phyloP scores from a whole-genome alignment of 495 filamentous ascomycete species.

The Tuber calosporum region DNA sequence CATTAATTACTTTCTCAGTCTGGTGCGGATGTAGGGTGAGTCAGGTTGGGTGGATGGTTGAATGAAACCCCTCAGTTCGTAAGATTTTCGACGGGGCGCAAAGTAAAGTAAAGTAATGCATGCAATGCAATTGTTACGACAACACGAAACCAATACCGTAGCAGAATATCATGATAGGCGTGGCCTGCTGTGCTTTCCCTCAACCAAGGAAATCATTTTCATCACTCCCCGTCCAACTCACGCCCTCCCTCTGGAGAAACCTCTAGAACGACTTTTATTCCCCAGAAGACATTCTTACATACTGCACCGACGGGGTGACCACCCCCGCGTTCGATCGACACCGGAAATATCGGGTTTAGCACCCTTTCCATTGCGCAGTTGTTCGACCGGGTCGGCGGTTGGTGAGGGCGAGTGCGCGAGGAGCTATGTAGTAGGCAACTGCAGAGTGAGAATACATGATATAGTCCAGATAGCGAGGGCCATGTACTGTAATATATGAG shows the following conservation, averaged over 20 bases:
- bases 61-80: neutral
- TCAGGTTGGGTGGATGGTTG: neutral
- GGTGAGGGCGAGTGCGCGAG: too few species aligned
- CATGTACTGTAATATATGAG: too few species aligned
- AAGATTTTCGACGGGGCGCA: neutral
- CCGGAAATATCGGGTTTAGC: neutral
- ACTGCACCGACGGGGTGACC: too few species aligned
- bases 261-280: neutral
- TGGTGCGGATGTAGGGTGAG: neutral
- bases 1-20: neutral
- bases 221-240: neutral
- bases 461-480: too few species aligned
- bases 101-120: neutral
- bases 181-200: neutral
- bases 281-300: neutral
- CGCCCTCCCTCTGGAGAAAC: neutral
- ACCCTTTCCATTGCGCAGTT: too few species aligned
- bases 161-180: neutral
- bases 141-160: neutral
- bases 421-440: too few species aligned
- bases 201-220: neutral
- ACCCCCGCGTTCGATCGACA: neutral
- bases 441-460: too few species aligned
- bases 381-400: too few species aligned
- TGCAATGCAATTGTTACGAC: neutral